A percentile compares a stretch with the other conserved stretches of the same genome.
These are phyloP conservation scores for Monosporascus sp. DNA, from an alignment of 2,329 filamentous ascomycete genomes.

Conservation along the genomic window DNA sequence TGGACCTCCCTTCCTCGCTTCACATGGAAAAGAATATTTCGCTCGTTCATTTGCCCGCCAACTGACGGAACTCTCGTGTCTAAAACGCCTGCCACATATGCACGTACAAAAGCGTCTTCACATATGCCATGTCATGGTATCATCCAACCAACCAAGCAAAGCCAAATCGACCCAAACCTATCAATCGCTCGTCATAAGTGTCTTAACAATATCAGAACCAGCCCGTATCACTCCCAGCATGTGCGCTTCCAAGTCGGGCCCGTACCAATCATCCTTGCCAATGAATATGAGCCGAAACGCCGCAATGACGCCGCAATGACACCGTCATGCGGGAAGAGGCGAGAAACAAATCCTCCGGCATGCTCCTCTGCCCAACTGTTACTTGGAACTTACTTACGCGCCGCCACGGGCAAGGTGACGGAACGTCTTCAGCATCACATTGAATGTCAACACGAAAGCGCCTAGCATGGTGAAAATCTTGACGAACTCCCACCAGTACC, in stretches of 20 bases:
- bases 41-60: too few relatives aligned
- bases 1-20: background rate
- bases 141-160: background rate
- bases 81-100: background rate
- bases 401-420: constrained; percentile 3
- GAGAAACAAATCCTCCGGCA: too few relatives aligned
- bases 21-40: too few relatives aligned
- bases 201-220: too few relatives aligned
- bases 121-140: background rate
- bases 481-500: constrained; percentile 49
- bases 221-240: too few relatives aligned
- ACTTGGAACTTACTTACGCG: background rate
- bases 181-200: background rate
- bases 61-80: background rate
- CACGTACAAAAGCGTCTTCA: background rate
- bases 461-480: constrained; percentile 49
- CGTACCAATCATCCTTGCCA: too few relatives aligned
- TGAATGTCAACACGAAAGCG: constrained; percentile 36
- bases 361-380: too few relatives aligned
- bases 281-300: too few relatives aligned
- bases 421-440: constrained; percentile 22
- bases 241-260: too few relatives aligned
- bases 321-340: too few relatives aligned
- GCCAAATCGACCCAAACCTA: background rate
- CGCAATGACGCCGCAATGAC: too few relatives aligned